These are phyloP conservation scores for Ceratobasidium sp. DNA, from an alignment of 1,284 basidiomycete genomes.

Conservation along the genomic window DNA sequence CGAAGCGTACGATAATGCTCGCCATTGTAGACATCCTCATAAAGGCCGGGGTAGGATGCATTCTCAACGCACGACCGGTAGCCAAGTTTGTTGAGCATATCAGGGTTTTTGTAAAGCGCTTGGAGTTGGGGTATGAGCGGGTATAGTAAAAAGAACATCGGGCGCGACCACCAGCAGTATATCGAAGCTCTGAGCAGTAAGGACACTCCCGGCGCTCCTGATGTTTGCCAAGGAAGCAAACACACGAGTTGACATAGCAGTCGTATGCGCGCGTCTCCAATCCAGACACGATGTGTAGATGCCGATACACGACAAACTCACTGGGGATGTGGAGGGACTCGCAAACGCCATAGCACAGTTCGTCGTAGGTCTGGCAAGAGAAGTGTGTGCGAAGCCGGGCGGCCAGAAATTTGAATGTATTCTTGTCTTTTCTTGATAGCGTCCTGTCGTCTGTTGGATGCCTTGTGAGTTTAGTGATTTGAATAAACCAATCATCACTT, in stretches of 20 bases:
- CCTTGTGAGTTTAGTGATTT: too few species aligned
- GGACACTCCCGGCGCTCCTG: neutral
- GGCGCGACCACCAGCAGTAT: neutral
- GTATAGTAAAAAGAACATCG: slow-evolving; percentile 1
- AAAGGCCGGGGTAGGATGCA: too few species aligned
- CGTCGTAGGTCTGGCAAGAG: neutral
- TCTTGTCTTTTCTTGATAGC: neutral
- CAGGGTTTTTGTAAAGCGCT: neutral
- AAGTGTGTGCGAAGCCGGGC: slow-evolving; percentile 26
- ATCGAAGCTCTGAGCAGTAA: neutral
- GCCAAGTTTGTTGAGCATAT: neutral
- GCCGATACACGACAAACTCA: slow-evolving; percentile 29
- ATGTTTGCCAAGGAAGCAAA: slow-evolving; percentile 30
- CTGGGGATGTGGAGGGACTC: slow-evolving; percentile 11
- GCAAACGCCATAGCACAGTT: slow-evolving; percentile 2
- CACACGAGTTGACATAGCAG: slow-evolving; percentile 28
- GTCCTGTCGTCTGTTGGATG: neutral
- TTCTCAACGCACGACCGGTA: neutral
- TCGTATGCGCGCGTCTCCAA: slow-evolving; percentile 19
- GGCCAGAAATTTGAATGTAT: neutral
- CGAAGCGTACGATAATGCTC: neutral
- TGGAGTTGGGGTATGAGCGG: slow-evolving; percentile 14
- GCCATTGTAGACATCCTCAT: slow-evolving; percentile 11
- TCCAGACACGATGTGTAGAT: slow-evolving; percentile 5
- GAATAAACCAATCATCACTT: too few species aligned